Evolutionary conservation across 345 rosid genomes (phyloP), one percentile per base, ranked within the genome.

Genomic region (Aethionema arabicum): DNA sequence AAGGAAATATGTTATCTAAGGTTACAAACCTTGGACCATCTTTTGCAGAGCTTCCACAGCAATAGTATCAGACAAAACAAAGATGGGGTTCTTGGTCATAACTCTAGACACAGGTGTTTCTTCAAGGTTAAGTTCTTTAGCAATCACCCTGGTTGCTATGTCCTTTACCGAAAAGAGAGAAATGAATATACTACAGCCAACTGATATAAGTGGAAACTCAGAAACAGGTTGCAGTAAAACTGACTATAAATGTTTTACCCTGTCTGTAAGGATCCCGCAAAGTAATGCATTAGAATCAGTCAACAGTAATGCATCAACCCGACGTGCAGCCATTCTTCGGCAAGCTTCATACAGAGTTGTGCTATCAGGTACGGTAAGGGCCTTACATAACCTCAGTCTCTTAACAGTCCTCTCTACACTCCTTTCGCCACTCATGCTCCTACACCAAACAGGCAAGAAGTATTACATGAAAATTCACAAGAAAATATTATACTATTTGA

Each of bases 41-140:
- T 95, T 90, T 78, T 90, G 97, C 45, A 88, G 92, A 56, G 97
- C 97, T 78, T 90, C 99, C 46, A 90, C 93, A 32, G 98, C 99
- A 46, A 84, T 86, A 43, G 97, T 88, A 38, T 90, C 91, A 1
- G 97, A 95, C 53, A 95, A 87, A 72, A 95, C 99, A 81, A 95
- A 95, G 44, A 83, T 74, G 0, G 99, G 99, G 71, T 85, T 95
- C 82, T 83, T 81, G 10, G 97, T 90, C 98, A 95, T 95, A 63
- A 90, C 93, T 74, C 83, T 82, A 43, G 97, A 95, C 36, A 80
- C 90, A 31, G 95, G 91, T 37, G 98, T 95, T 57, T 90, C 91
- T 73, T 80, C 84, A 49, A 86, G 78, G 65, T 83, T 77, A 65
- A 95, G 66, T 65, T 86, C 88, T 56, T 56, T 71, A 41, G 99